Percentiles rank a stretch among this genome's conserved stretches.
phyloP scores from a whole-genome alignment of 441 rosid species.

The Capsella rubella region DNA sequence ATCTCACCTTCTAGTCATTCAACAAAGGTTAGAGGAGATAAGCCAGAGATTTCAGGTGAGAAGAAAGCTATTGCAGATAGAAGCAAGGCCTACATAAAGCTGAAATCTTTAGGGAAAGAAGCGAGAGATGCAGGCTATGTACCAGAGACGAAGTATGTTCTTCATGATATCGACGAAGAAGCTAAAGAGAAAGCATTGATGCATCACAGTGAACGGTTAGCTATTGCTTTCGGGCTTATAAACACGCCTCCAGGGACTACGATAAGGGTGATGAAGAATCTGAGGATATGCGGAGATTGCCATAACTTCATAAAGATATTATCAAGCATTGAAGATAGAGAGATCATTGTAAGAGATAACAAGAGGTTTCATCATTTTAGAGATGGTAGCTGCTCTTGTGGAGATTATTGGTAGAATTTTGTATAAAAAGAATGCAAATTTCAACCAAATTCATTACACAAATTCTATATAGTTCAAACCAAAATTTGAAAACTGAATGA shows the following conservation, averaged over 20 bases:
- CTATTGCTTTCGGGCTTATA: slow-evolving; percentile 67
- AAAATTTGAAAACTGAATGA: too few species aligned
- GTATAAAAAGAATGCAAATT: slow-evolving; percentile 7
- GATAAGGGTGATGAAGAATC: slow-evolving; percentile 64
- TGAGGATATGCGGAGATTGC: slow-evolving; percentile 67
- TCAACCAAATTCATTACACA: not conserved
- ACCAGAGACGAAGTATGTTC: slow-evolving; percentile 64
- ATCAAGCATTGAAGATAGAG: slow-evolving; percentile 58
- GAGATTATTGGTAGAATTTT: slow-evolving; percentile 60
- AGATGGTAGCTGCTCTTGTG: slow-evolving; percentile 64
- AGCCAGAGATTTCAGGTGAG: slow-evolving; percentile 13
- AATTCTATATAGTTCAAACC: too few species aligned
- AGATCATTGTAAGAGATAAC: slow-evolving; percentile 61
- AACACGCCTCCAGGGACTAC: slow-evolving; percentile 48
- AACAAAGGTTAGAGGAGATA: not conserved
- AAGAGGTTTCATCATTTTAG: slow-evolving; percentile 75
- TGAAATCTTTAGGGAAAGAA: slow-evolving; percentile 40
- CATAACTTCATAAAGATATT: slow-evolving; percentile 64
- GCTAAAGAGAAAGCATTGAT: slow-evolving; percentile 68
- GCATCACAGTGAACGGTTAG: slow-evolving; percentile 71
- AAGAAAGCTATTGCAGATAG: slow-evolving; percentile 33
- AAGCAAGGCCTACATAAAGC: slow-evolving; percentile 36
- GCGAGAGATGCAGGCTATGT: slow-evolving; percentile 59
- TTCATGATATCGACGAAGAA: slow-evolving; percentile 70
- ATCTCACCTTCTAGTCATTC: slow-evolving; percentile 19